Evolutionary conservation across 2,329 filamentous ascomycete species (phyloP).

Genomic region (Aphanoascus verrucosus): DNA sequence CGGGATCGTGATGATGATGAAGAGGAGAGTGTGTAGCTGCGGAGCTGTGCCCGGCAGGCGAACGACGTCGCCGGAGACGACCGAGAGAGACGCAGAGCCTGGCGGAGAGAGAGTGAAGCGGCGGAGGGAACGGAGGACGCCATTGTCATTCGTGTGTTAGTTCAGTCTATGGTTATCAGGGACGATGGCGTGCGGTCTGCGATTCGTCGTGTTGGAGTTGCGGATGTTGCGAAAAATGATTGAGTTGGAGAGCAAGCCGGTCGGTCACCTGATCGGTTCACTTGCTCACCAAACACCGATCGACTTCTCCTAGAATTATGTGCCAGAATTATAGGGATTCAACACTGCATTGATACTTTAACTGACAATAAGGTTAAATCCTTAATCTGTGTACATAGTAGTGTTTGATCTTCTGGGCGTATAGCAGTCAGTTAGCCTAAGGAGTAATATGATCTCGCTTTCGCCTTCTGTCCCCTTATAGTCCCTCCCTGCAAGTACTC

Average conservation of each 20-base stretch:
- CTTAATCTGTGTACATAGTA: too few relatives aligned
- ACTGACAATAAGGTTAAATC: too few relatives aligned
- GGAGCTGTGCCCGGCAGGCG: neutral
- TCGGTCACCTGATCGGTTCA: too few relatives aligned
- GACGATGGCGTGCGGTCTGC: neutral
- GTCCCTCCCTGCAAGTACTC: too few relatives aligned
- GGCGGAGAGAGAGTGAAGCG: conserved; percentile 2
- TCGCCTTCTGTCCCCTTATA: too few relatives aligned
- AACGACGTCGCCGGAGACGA: neutral
- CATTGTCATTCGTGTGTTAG: neutral
- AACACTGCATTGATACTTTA: too few relatives aligned
- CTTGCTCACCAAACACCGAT: too few relatives aligned
- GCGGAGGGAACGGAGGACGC: neutral
- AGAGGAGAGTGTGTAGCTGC: neutral
- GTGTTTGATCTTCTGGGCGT: too few relatives aligned
- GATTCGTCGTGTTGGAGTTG: neutral
- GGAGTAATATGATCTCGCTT: too few relatives aligned
- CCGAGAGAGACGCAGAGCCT: conserved; percentile 4
- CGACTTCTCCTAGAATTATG: too few relatives aligned
- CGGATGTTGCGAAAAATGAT: neutral
- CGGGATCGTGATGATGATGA: neutral
- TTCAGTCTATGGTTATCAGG: neutral
- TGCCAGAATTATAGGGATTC: too few relatives aligned
- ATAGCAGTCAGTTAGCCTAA: too few relatives aligned
- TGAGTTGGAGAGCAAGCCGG: neutral